Evolutionary conservation across 164 flowering plant genomes (phyloP), one percentile per base, ranked within the genome.

Genomic region (Taxillus chinensis): DNA sequence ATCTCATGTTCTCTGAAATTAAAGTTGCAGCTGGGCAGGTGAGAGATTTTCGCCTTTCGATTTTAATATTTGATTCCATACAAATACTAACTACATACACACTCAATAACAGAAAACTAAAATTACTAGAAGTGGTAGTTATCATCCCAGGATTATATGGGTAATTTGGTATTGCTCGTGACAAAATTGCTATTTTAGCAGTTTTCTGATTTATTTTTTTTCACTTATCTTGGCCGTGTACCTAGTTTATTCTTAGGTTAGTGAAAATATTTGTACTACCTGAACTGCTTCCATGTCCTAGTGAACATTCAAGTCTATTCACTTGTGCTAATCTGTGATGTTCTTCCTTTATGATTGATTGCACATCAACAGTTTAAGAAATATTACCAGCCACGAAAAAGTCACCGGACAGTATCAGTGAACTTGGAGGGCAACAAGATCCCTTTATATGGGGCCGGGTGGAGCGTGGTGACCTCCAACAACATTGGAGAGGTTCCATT

Each of bases 361-460:
- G 51, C 51, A 8, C 51, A 7, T 48, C 27, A 27, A 79, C 87
- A 93, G 99, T 41, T 93, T 77, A 82, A 82, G 81, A 93, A 84
- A 64, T 84, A 95, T 62, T 95, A 78, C 70, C 99, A 90, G 62
- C 97, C 92, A 13, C 78, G 96, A 60, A 89, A 90, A 76, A 95
- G 96, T 59, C 81, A 48, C 5, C 76, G 86, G 45, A 77, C 61
- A 2, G 78, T 82, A 45, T 46, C 79, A 0, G 81, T 89, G 58
- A 74, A 40, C 56, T 46, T 95, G 64, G 74, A 82, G 67, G 97
- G 96, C 17, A 62, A 60, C 39, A 90, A 80, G 75, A 83, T 90
- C 51, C 99, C 99, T 27, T 71, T 90, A 3, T 90, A 90, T 70
- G 96, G 99, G 16, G 99, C 97, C 1, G 99, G 89, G 71, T 82